Percentiles rank a stretch among this genome's conserved stretches.
Evolutionary conservation across 2,329 filamentous ascomycete species (phyloP).

Genomic region (Ramichloridium luteum): DNA sequence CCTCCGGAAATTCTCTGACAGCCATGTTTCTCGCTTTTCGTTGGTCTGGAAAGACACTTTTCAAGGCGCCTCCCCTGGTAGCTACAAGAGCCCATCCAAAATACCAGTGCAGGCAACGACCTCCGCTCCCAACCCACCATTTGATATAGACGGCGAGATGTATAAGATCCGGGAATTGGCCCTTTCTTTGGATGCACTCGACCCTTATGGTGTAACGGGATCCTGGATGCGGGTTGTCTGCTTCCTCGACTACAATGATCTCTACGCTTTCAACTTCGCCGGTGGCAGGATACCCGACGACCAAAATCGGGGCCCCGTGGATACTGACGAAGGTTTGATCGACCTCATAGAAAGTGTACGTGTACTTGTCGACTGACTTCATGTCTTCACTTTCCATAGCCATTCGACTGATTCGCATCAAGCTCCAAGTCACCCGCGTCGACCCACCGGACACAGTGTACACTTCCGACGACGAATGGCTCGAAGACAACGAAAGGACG

Average conservation of each 20-base stretch:
- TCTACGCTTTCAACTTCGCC: slow-evolving; percentile 59
- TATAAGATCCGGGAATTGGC: slow-evolving; percentile 23
- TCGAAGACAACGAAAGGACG: slow-evolving; percentile 7
- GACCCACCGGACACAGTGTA: slow-evolving; percentile 48
- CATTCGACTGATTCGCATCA: slow-evolving; percentile 57
- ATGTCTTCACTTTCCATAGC: slow-evolving; percentile 28
- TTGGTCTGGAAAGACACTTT: slow-evolving; percentile 47
- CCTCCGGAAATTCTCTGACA: slow-evolving; percentile 35
- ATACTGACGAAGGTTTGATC: slow-evolving; percentile 43
- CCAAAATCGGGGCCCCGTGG: slow-evolving; percentile 38
- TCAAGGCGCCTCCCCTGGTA: slow-evolving; percentile 40
- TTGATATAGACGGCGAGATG: slow-evolving; percentile 13
- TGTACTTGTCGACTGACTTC: slow-evolving; percentile 12
- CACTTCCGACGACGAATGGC: slow-evolving; percentile 20
- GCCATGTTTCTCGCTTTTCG: slow-evolving; percentile 35
- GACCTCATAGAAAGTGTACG: slow-evolving; percentile 22
- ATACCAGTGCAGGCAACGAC: slow-evolving; percentile 5
- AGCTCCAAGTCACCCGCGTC: slow-evolving; percentile 48
- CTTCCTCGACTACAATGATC: slow-evolving; percentile 53
- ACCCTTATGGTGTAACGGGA: slow-evolving; percentile 61
- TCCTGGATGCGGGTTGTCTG: slow-evolving; percentile 54
- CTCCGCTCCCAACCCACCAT: slow-evolving; percentile 5
- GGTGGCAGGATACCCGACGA: slow-evolving; percentile 24
- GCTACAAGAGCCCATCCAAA: slow-evolving; percentile 7
- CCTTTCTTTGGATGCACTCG: slow-evolving; percentile 39